A percentile compares a stretch with the other conserved stretches of the same genome.
These are phyloP conservation scores for Fusarium concolor DNA, from an alignment of 2,329 filamentous ascomycete species.

Conservation along the genomic window DNA sequence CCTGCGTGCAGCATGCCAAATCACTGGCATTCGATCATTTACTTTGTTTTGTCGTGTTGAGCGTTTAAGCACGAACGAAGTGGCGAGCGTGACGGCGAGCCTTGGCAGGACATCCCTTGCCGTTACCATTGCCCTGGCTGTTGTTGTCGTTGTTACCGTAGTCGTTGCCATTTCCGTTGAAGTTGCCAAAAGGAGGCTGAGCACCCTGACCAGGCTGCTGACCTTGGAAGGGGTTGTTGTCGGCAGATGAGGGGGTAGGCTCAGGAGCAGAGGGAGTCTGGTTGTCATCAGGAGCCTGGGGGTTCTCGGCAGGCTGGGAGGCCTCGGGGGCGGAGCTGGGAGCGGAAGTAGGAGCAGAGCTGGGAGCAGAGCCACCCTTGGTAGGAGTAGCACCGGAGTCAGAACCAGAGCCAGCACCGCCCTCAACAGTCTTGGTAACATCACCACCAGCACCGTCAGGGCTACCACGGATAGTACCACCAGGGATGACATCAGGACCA, in stretches of 20 bases:
- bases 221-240: not conserved
- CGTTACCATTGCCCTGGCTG: not conserved
- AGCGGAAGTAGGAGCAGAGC: not conserved
- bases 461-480: conserved; percentile 21
- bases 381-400: not conserved
- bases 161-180: too few species aligned
- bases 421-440: conserved; percentile 12
- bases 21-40: conserved; percentile 2
- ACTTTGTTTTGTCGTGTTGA: not conserved
- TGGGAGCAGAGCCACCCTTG: not conserved
- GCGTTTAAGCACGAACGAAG: not conserved
- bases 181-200: not conserved
- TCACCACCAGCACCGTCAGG: conserved; percentile 7
- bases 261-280: not conserved
- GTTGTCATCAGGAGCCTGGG: too few species aligned
- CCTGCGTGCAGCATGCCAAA: conserved; percentile 19
- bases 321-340: not conserved
- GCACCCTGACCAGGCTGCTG: not conserved
- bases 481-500: conserved; percentile 17
- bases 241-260: not conserved
- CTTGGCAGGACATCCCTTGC: conserved; percentile 3
- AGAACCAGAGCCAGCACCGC: not conserved
- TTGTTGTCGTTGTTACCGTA: too few species aligned
- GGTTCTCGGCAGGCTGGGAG: not conserved
- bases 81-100: conserved; percentile 18